Base-by-base conservation (phyloP, 2,329 filamentous ascomycete species). In the Aspergillus pseudoviridinutans region DNA sequence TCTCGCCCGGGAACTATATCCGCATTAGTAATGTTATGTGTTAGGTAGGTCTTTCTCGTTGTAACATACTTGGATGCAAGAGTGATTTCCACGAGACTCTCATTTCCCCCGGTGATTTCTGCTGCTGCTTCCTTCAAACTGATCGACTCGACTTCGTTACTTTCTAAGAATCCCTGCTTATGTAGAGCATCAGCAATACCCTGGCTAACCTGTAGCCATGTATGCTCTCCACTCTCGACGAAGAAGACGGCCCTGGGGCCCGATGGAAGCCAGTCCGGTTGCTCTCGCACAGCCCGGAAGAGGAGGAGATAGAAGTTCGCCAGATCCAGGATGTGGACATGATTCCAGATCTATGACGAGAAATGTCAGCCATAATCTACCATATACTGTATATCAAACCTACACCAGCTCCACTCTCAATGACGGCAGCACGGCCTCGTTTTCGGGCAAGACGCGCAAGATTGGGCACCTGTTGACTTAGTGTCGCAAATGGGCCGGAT, bases 311-410 rank as follows among this genome's bases (percentile, higher is more conserved):
- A 82, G 1, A 82, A 60, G 0, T 67, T 63, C 0, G 72, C 73
- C 6, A 81, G 67, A 59, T 82, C 79, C 3, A 66, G 64, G 3
- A 82, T 69, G 50, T 82, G 79, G 3, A 82, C 75, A 56, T 79
- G 71, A 46, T 78, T 76, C 71, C 75, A 79, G 14, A 38, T 38
- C 32, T 38, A 38, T 35, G 32, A 35, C 32, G 14, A 6, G 14
- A 7, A 35, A 38, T 17, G 14, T 38, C 14, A 17, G 32, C 6
- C 5, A 38, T 1, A 35, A 17, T 17, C 14, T 38, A 38, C 7
- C 32, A 38, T 35, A 38, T 38, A 17, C 14, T 3, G 32, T 8
- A 17, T 38, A 38, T 38, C 32, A 17, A 17, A 38, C 32, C 1
- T 2, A 70, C 63, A 0, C 65, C 72, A 0, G 66, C 58, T 1